Conservation (phyloP, 2,329 filamentous ascomycete species). For the Colletotrichum sp. region DNA sequence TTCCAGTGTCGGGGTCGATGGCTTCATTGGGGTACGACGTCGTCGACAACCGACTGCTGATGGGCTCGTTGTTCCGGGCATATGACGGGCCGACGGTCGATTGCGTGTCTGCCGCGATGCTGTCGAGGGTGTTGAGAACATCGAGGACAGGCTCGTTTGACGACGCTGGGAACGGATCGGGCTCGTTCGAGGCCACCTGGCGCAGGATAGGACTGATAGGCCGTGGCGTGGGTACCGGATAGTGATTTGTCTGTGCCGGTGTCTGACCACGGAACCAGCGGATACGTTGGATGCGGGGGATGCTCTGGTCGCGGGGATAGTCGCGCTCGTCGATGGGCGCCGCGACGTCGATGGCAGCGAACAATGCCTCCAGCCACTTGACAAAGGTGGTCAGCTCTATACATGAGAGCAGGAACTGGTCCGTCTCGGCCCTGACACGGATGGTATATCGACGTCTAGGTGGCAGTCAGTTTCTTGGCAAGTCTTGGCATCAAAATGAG, state of each 20-base stretch:
- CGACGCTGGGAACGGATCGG: slow-evolving; percentile 7
- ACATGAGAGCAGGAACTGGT: slow-evolving; percentile 75
- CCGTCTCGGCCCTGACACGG: slow-evolving; percentile 73
- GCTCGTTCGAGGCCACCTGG: neutral
- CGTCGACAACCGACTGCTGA: slow-evolving; percentile 46
- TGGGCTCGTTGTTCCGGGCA: slow-evolving; percentile 16
- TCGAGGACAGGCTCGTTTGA: slow-evolving; percentile 13
- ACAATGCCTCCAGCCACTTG: slow-evolving; percentile 71
- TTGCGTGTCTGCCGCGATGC: neutral
- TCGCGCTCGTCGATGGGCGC: slow-evolving; percentile 73
- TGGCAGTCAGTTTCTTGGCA: slow-evolving; percentile 18
- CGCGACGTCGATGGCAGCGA: slow-evolving; percentile 76
- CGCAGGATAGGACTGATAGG: slow-evolving; percentile 3
- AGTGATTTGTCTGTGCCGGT: slow-evolving; percentile 30
- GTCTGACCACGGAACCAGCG: slow-evolving; percentile 52
- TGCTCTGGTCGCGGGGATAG: slow-evolving; percentile 65
- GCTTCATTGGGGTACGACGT: slow-evolving; percentile 50
- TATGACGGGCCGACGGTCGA: slow-evolving; percentile 19
- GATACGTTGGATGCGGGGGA: slow-evolving; percentile 61
- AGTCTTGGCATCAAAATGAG: slow-evolving; percentile 10
- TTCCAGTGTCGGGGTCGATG: slow-evolving; percentile 54
- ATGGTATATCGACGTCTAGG: slow-evolving; percentile 67
- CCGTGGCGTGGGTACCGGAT: slow-evolving; percentile 17
- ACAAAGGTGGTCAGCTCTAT: slow-evolving; percentile 69
- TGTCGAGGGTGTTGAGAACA: neutral